These are phyloP conservation scores for Lachnellula arida DNA, from an alignment of 2,329 filamentous ascomycete genomes.

Conservation along the genomic window DNA sequence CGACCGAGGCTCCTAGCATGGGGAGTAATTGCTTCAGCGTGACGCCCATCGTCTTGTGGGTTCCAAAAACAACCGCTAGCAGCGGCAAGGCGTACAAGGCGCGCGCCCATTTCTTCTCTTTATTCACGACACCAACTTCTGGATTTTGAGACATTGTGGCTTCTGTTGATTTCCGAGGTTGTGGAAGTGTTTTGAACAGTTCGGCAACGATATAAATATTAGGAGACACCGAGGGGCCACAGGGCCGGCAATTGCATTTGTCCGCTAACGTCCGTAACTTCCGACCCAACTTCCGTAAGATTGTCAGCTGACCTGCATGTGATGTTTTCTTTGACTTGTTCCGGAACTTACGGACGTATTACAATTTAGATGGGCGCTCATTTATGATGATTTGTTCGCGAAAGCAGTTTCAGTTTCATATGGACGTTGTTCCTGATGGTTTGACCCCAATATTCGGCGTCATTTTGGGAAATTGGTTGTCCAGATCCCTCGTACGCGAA, in stretches of 20 bases:
- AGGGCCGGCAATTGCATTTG: too few species aligned
- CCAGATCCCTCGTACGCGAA: background rate
- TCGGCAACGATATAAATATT: conserved; percentile 24
- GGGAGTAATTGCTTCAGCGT: conserved; percentile 4
- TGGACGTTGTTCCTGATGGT: conserved; percentile 32
- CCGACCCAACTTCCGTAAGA: too few species aligned
- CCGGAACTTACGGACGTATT: background rate
- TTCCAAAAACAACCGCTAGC: conserved; percentile 11
- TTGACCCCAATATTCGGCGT: conserved; percentile 29
- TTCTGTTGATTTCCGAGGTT: conserved; percentile 19
- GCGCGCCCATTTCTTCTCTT: conserved; percentile 23
- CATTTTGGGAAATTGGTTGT: conserved; percentile 5
- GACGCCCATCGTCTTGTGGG: conserved; percentile 16
- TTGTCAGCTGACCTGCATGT: conserved; percentile 20
- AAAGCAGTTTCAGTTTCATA: conserved; percentile 36
- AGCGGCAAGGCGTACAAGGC: conserved; percentile 24
- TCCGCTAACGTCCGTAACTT: conserved; percentile 16
- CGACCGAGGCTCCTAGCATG: background rate
- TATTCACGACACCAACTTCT: conserved; percentile 23
- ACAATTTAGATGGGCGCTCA: conserved; percentile 10
- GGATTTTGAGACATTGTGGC: conserved; percentile 31
- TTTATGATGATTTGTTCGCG: conserved; percentile 22
- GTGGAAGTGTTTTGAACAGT: conserved; percentile 29
- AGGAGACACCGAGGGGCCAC: background rate
- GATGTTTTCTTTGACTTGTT: conserved; percentile 10